These are phyloP conservation scores for Ascocoryne sarcoides DNA, from an alignment of 2,329 filamentous ascomycete genomes.

Conservation along the genomic window DNA sequence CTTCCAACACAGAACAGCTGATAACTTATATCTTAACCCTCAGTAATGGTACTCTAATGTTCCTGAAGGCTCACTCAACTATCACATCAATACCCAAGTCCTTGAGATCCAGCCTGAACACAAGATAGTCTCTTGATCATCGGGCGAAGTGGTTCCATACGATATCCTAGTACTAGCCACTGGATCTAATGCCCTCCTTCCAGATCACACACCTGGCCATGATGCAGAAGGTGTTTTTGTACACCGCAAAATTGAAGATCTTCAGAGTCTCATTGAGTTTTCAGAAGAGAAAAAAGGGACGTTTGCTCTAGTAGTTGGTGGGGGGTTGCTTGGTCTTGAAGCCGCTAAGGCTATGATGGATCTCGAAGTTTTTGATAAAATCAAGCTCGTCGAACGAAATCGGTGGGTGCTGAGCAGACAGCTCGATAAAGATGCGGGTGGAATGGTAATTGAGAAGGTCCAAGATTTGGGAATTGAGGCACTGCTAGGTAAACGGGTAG, in stretches of 20 bases:
- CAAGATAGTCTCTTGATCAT: constrained; percentile 62
- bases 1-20: constrained; percentile 76
- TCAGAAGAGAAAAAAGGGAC: constrained; percentile 57
- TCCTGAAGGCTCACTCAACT: constrained; percentile 57
- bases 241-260: constrained; percentile 76
- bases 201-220: constrained; percentile 61
- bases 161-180: constrained; percentile 79
- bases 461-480: constrained; percentile 71
- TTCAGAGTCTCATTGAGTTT: constrained; percentile 68
- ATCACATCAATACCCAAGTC: constrained; percentile 67
- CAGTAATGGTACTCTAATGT: constrained; percentile 49
- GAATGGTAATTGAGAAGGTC: constrained; percentile 76
- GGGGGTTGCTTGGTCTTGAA: constrained; percentile 76
- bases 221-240: constrained; percentile 81
- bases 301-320: constrained; percentile 70
- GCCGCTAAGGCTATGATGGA: constrained; percentile 91
- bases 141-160: constrained; percentile 62
- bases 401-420: constrained; percentile 77
- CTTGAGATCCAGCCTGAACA: constrained; percentile 53
- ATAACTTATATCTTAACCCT: constrained; percentile 82
- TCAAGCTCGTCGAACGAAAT: constrained; percentile 76
- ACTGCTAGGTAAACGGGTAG: constrained; percentile 66
- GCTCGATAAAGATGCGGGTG: constrained; percentile 71
- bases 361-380: constrained; percentile 61
- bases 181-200: constrained; percentile 71